These are phyloP conservation scores for Erythrophleum fordii DNA, from an alignment of 306 rosid genomes.

Conservation along the genomic window DNA sequence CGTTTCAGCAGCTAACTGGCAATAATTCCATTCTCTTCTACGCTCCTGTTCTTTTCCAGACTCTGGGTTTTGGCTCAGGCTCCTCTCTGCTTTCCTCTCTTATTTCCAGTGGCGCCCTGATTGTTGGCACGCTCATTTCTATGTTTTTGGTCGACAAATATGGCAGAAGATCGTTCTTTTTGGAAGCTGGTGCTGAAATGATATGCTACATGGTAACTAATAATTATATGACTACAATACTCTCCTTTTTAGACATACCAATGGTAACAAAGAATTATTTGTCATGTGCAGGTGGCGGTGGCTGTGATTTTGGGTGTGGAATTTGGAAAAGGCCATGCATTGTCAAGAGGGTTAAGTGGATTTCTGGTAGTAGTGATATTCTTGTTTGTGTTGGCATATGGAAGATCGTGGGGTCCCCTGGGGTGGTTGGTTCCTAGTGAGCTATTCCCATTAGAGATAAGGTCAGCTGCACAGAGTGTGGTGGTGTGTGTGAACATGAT, in stretches of 20 bases:
- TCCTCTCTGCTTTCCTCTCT: slow-evolving; percentile 70
- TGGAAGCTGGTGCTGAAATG: slow-evolving; percentile 74
- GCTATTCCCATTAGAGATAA: slow-evolving; percentile 72
- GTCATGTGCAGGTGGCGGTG: slow-evolving; percentile 48
- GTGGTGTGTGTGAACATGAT: slow-evolving; percentile 74
- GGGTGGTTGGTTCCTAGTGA: slow-evolving; percentile 79
- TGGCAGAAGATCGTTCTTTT: slow-evolving; percentile 70
- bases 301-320: slow-evolving; percentile 36
- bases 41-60: slow-evolving; percentile 90
- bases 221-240: not conserved
- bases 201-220: slow-evolving; percentile 57
- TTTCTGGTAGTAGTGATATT: slow-evolving; percentile 59
- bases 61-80: slow-evolving; percentile 60
- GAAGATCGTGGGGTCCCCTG: slow-evolving; percentile 80
- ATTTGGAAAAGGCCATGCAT: slow-evolving; percentile 51
- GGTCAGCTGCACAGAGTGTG: slow-evolving; percentile 75
- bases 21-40: slow-evolving; percentile 81
- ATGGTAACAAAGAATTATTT: not conserved
- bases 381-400: slow-evolving; percentile 65
- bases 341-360: slow-evolving; percentile 52
- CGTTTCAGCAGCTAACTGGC: slow-evolving; percentile 86
- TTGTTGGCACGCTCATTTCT: slow-evolving; percentile 67
- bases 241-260: not conserved
- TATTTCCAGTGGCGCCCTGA: slow-evolving; percentile 70
- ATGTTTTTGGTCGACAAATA: slow-evolving; percentile 71